Conservation (phyloP, 352 stramenopile species). For the Phytophthora lateralis region DNA sequence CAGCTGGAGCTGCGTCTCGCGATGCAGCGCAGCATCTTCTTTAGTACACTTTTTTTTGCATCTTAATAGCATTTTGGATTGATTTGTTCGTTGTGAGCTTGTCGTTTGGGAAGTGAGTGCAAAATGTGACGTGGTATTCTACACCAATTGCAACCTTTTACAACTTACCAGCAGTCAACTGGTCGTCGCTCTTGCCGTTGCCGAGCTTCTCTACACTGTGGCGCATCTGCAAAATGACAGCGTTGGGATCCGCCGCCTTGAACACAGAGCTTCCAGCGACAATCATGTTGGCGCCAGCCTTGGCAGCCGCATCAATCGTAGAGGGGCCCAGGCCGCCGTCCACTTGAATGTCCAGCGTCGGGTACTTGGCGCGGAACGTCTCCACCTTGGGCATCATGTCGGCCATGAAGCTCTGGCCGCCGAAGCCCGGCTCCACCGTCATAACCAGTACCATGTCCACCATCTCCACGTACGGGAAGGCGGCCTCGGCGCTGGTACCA, state of each 20-base stretch:
- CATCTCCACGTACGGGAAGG: constrained; percentile 85
- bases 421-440: constrained; percentile 98
- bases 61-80: constrained; percentile 37
- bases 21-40: constrained; percentile 14
- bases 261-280: constrained; percentile 96
- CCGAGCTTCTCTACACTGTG: constrained; percentile 82
- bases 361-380: constrained; percentile 89
- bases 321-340: constrained; percentile 94
- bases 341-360: constrained; percentile 97
- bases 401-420: constrained; percentile 96
- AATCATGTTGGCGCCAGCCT: constrained; percentile 97
- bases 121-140: background rate
- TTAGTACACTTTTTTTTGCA: constrained; percentile 40
- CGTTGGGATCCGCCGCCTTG: constrained; percentile 67
- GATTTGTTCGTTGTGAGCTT: constrained; percentile 15
- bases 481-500: constrained; percentile 88
- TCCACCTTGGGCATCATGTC: constrained; percentile 96
- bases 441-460: constrained; percentile 98
- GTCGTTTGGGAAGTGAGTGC: background rate
- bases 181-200: constrained; percentile 73
- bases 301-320: constrained; percentile 94
- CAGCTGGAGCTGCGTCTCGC: constrained; percentile 4
- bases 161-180: constrained; percentile 50
- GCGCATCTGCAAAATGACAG: constrained; percentile 81
- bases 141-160: constrained; percentile 21